These are phyloP conservation scores for Parietaria judaica DNA, from an alignment of 306 rosid species.

Conservation along the genomic window DNA sequence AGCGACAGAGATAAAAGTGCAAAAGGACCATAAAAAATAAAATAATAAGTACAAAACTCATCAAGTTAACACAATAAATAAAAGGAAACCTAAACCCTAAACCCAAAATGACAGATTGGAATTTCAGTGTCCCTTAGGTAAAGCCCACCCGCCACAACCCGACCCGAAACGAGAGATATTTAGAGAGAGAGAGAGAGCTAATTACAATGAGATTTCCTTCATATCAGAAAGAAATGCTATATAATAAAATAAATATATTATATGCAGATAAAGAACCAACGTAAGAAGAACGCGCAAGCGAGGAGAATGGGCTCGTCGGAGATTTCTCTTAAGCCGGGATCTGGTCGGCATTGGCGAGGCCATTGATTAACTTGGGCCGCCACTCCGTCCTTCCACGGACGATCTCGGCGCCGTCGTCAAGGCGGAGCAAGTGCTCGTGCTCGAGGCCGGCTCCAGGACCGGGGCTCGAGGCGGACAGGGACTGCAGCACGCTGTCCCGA, in stretches of 20 bases:
- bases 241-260: constrained; percentile 24
- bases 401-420: constrained; percentile 77
- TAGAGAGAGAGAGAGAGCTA: constrained; percentile 21
- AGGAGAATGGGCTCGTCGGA: not conserved
- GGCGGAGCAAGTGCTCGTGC: constrained; percentile 91
- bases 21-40: not conserved
- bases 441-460: constrained; percentile 49
- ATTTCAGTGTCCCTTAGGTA: not conserved
- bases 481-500: constrained; percentile 87
- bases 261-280: constrained; percentile 11
- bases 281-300: constrained; percentile 29
- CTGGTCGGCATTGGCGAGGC: constrained; percentile 31
- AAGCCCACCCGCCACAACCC: constrained; percentile 4
- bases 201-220: constrained; percentile 42
- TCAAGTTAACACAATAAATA: not conserved
- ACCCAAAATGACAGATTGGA: constrained; percentile 2
- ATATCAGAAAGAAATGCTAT: constrained; percentile 30
- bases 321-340: constrained; percentile 41
- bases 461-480: constrained; percentile 59
- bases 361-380: constrained; percentile 67
- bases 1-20: too few relatives aligned
- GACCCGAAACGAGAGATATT: not conserved
- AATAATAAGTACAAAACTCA: not conserved
- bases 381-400: constrained; percentile 88
- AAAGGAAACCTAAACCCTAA: not conserved